Evolutionary conservation across 1,284 basidiomycete genomes (phyloP), one percentile per base, ranked within the genome.

Genomic region (Pterulicium gracile): DNA sequence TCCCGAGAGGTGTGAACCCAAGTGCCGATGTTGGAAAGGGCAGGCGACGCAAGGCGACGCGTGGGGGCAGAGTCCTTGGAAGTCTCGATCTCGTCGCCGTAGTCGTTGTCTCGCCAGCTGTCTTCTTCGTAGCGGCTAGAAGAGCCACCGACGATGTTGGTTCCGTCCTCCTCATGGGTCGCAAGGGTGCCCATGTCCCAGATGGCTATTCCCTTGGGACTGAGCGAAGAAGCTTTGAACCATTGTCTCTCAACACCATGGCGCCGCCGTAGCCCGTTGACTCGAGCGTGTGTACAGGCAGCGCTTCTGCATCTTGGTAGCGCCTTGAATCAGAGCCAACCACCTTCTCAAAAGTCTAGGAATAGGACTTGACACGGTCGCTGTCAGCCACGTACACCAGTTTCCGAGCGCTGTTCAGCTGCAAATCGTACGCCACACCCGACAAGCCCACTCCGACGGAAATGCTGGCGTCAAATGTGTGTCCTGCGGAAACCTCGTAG

Each of bases 101-200:
- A 45, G 15, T 61, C 60, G 39, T 41, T 10, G 39, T 63, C 62
- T 34, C 63, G 46, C 58, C 51, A 56, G 22, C 53, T 55, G 34
- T 59, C 51, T 45, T 55, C 53, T n/a, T 7, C 2, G 45, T 36
- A 22, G 49, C 47, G 27, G 60, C 51, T 40, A 49, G 49, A 18
- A 50, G 52, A 10, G 10, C 27, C 27, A 1, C 65, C 64, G 42
- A 68, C 61, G 12, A 45, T 52, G n/a, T 52, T 51, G 3, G 46
- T 52, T 13, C 56, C 55, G 22, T 52, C 45, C 2, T 47, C 47
- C 1, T 60, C 60, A 47, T 68, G 66, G 1, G 61, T 66, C 17
- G 54, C 52, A 4, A 65, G 52, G 0, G 47, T 42, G 32, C 62
- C 60, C 32, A 69, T 40, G 32, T 62, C 55, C 68, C 68, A 69